These are phyloP conservation scores for Penicillium taxi DNA, from an alignment of 495 filamentous ascomycete genomes.

Conservation along the genomic window DNA sequence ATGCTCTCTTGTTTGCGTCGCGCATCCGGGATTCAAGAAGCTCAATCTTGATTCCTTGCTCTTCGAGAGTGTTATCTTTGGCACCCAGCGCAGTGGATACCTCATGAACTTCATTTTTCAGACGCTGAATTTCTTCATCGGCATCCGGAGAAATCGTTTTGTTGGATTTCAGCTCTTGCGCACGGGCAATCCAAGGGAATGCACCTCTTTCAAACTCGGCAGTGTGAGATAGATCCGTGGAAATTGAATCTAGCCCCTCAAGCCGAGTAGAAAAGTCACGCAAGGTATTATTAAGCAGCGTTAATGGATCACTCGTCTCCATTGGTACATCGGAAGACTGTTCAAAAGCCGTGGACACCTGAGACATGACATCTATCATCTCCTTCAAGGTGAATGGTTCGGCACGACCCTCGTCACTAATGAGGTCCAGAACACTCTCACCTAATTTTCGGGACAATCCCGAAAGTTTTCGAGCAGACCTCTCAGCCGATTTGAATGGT, in stretches of 20 bases:
- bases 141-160: slow-evolving; percentile 71
- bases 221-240: slow-evolving; percentile 68
- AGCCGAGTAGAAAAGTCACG: slow-evolving; percentile 56
- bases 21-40: slow-evolving; percentile 48
- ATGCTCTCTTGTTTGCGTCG: slow-evolving; percentile 45
- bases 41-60: slow-evolving; percentile 62
- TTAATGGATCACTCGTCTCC: slow-evolving; percentile 55
- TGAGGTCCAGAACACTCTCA: slow-evolving; percentile 51
- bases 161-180: slow-evolving; percentile 66
- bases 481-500: slow-evolving; percentile 54
- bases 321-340: slow-evolving; percentile 22
- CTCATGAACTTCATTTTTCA: slow-evolving; percentile 68
- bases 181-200: slow-evolving; percentile 76
- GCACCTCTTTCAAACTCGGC: slow-evolving; percentile 74
- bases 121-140: slow-evolving; percentile 65
- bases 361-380: slow-evolving; percentile 52
- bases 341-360: slow-evolving; percentile 36
- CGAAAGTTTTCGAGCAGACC: slow-evolving; percentile 56
- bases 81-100: slow-evolving; percentile 56
- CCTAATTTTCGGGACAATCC: slow-evolving; percentile 60
- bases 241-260: slow-evolving; percentile 63
- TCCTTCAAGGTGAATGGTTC: slow-evolving; percentile 60
- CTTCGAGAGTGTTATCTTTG: slow-evolving; percentile 89
- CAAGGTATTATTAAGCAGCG: slow-evolving; percentile 58
- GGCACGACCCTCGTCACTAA: slow-evolving; percentile 66